Percentiles rank a stretch among this genome's conserved stretches.
Evolutionary conservation across 2,329 filamentous ascomycete genomes (phyloP).

Genomic region (Diplodia mutila): DNA sequence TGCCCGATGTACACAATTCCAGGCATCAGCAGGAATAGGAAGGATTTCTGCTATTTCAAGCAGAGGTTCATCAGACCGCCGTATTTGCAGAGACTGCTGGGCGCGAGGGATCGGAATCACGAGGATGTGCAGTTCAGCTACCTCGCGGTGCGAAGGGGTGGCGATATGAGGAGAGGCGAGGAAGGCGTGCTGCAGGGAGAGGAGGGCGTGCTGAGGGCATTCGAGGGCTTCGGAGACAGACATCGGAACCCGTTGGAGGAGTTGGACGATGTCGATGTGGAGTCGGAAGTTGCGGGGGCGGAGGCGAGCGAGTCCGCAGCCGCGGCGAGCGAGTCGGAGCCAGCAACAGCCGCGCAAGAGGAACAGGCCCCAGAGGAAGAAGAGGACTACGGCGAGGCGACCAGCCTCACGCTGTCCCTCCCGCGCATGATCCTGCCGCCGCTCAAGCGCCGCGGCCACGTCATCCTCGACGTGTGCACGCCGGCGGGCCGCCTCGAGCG

Average conservation of each 20-base stretch:
- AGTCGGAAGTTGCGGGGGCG: constrained; percentile 29
- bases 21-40: constrained; percentile 72
- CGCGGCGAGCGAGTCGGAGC: not conserved
- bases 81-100: constrained; percentile 78
- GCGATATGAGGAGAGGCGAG: constrained; percentile 54
- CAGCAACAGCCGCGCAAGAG: not conserved
- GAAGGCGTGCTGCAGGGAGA: constrained; percentile 53
- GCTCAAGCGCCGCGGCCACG: constrained; percentile 84
- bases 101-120: constrained; percentile 72
- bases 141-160: constrained; percentile 79
- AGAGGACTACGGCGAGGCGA: constrained; percentile 31
- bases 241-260: constrained; percentile 13
- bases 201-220: constrained; percentile 65
- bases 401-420: constrained; percentile 63
- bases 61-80: constrained; percentile 85
- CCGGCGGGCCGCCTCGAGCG: constrained; percentile 83
- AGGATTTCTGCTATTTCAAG: constrained; percentile 88
- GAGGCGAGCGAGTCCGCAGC: not conserved
- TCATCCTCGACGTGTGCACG: constrained; percentile 90
- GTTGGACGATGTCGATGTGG: not conserved
- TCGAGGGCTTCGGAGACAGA: constrained; percentile 65
- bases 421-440: constrained; percentile 79
- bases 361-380: not conserved
- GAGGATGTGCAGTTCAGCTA: constrained; percentile 94
- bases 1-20: constrained; percentile 86